A percentile compares a stretch with the other conserved stretches of the same genome.
Conservation (phyloP, 148 eudicot species). For the Hydrangea macrophylla region DNA sequence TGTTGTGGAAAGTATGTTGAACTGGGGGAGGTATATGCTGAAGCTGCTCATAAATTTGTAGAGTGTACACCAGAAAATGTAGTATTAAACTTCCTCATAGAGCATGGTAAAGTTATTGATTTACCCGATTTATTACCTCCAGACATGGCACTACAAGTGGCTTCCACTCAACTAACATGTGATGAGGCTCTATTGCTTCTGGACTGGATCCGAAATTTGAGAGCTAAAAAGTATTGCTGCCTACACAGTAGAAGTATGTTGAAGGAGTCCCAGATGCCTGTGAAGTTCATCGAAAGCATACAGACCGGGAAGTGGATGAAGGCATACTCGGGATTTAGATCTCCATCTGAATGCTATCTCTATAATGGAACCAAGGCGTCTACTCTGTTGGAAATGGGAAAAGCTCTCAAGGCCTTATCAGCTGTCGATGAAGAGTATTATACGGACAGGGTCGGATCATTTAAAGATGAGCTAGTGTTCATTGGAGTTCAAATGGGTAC, state of each 20-base stretch:
- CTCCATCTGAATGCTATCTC: conserved; percentile 1
- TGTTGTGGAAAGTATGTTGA: conserved; percentile 17
- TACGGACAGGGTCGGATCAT: conserved; percentile 13
- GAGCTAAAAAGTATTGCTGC: not conserved
- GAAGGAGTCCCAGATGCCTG: conserved; percentile 17
- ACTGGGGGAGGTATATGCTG: conserved; percentile 24
- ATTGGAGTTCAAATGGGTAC: conserved; percentile 24
- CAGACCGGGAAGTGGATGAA: conserved; percentile 16
- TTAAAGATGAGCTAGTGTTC: conserved; percentile 23
- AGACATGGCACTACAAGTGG: not conserved
- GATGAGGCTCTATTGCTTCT: conserved; percentile 12
- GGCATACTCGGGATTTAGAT: conserved; percentile 4
- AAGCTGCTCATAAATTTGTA: not conserved
- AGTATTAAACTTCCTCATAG: not conserved
- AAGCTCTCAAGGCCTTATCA: not conserved
- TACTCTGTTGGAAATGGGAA: conserved; percentile 10
- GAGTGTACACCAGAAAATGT: not conserved
- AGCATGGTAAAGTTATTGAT: conserved; percentile 1
- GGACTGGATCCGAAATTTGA: conserved; percentile 10
- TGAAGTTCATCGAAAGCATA: conserved; percentile 6
- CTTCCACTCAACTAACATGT: conserved; percentile 8
- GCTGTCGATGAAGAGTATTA: conserved; percentile 29
- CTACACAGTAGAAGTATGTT: no score
- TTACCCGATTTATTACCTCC: conserved; percentile 8
- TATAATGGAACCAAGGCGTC: not conserved